phyloP scores from a whole-genome alignment of 179 eudicot species.

The Camellia oleifera region DNA sequence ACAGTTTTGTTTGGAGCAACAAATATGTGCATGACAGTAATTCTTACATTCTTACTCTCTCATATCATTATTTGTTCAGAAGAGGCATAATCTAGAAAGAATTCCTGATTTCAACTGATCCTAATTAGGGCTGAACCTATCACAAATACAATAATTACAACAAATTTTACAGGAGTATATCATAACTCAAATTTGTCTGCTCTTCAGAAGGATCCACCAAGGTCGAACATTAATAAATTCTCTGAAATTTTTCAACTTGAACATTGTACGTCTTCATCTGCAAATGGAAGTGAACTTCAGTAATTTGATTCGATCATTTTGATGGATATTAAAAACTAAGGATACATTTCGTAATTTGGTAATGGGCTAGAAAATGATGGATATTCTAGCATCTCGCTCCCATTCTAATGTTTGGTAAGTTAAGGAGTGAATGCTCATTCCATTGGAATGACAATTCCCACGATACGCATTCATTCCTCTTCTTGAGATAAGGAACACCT shows the following conservation, averaged over 20 bases:
- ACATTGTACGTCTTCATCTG: constrained; percentile 5
- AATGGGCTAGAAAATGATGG: no score
- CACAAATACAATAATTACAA: constrained; percentile 13
- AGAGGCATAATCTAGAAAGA: neutral
- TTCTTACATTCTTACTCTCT: neutral
- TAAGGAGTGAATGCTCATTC: no score
- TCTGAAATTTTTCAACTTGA: neutral
- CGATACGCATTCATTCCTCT: no score
- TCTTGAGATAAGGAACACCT: no score
- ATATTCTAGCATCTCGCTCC: no score
- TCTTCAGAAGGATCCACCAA: neutral
- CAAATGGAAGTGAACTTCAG: constrained; percentile 1
- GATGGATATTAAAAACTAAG: no score
- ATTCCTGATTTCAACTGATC: constrained; percentile 1
- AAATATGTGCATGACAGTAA: no score
- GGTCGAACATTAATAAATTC: neutral
- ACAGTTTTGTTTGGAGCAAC: no score
- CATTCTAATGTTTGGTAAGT: no score
- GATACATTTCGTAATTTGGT: no score
- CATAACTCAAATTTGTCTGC: neutral
- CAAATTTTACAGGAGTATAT: constrained; percentile 8
- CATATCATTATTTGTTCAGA: neutral
- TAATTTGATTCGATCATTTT: neutral
- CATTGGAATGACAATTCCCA: no score
- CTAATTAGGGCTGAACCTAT: constrained; percentile 6